These are phyloP conservation scores for Aspergillus ibericus DNA, from an alignment of 2,329 filamentous ascomycete genomes.

Conservation along the genomic window DNA sequence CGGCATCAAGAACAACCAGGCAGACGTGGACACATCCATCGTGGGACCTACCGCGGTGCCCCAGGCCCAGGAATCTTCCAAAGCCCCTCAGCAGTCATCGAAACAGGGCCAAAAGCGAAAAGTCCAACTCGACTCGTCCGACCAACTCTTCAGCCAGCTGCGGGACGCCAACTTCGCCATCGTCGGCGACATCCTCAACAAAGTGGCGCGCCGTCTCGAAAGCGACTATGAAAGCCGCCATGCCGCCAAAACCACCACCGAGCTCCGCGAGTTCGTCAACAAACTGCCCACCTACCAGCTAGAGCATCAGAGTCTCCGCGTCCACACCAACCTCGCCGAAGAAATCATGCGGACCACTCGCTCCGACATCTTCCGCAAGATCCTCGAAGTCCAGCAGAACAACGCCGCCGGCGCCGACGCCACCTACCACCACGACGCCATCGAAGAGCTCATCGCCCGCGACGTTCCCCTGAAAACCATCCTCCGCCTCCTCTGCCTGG, in stretches of 20 bases:
- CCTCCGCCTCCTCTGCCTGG: conserved; percentile 81
- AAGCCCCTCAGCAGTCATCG: conserved; percentile 47
- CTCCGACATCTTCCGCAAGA: conserved; percentile 81
- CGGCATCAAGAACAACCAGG: conserved; percentile 86
- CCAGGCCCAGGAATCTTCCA: conserved; percentile 56
- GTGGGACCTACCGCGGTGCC: conserved; percentile 66
- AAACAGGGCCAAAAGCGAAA: conserved; percentile 77
- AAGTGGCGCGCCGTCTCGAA: conserved; percentile 81
- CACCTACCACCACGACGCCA: conserved; percentile 81
- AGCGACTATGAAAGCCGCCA: conserved; percentile 88
- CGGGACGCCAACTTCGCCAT: conserved; percentile 94
- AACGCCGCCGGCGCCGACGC: conserved; percentile 88
- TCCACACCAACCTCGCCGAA: conserved; percentile 88
- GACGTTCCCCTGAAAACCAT: conserved; percentile 79
- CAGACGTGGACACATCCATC: conserved; percentile 87
- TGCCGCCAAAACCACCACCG: conserved; percentile 80
- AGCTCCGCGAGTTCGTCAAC: conserved; percentile 92
- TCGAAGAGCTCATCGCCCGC: conserved; percentile 92
- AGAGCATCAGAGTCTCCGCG: conserved; percentile 87
- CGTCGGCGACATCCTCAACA: conserved; percentile 84
- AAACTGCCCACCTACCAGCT: conserved; percentile 90
- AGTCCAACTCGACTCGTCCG: conserved; percentile 82
- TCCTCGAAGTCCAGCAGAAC: conserved; percentile 93
- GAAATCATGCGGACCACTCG: conserved; percentile 93
- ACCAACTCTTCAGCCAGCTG: conserved; percentile 83